Evolutionary conservation across 2,329 filamentous ascomycete genomes (phyloP), one percentile per base, ranked within the genome.

Genomic region (Aspergillus eucalypticola): DNA sequence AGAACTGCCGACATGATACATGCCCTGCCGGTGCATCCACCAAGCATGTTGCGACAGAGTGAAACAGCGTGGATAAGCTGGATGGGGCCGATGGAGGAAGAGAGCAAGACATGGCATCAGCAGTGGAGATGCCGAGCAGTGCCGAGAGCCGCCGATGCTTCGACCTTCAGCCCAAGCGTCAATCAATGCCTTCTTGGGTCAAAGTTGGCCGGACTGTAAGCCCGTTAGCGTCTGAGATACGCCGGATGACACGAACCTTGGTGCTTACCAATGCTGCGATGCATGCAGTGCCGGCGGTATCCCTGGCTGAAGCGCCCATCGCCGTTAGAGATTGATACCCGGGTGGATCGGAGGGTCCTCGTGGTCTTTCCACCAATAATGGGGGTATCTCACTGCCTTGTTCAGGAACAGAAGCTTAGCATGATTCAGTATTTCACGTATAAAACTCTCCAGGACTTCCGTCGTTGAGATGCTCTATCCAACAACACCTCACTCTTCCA

Each of bases 261-360:
- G 5, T 50, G 23, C 25, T 15, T 29, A 27, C 46, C n/a, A 32
- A 29, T 29, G 15, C 46, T 49, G 23, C 15, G 6, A 49, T 13
- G 6, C 23, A 27, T 25, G 21, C 27, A 49, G 23, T 29, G 46
- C 13, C 25, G n/a, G 23, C 15, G 3, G 32, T 10, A 49, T 49
- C 46, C 23, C 23, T 49, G 23, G 46, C 46, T 50, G 15, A n/a
- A 50, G 15, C 21, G 21, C 25, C 39, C 39, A 55, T 46, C 39
- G 53, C 25, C 53, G 53, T 55, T 55, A 29, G 53, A 55, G 53
- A 55, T 44, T 55, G 39, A 55, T 55, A 42, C 25, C 23, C 39
- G 8, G 39, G 25, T 29, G 53, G 27, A 46, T 23, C 53, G 39
- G n/a, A 32, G 38, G 27, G 27, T n/a, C 27, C 21, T n/a, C 41